Evolutionary conservation across 768 basidiomycete species (phyloP), one percentile per base, ranked within the genome.

Genomic region (Macrolepiota dolichaula): DNA sequence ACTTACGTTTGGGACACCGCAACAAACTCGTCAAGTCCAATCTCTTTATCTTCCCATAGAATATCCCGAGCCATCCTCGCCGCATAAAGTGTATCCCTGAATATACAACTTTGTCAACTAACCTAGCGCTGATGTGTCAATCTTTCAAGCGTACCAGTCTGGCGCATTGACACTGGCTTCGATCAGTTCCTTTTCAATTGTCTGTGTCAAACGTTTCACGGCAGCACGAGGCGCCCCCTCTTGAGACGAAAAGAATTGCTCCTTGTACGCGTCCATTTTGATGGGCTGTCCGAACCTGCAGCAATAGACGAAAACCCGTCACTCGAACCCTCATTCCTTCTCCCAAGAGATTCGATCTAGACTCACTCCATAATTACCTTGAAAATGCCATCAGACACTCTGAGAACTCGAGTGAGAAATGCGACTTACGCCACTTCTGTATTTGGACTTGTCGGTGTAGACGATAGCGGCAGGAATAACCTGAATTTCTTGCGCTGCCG

Each of bases 361-460:
- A 74, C 86, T 72, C 65, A 91, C 89, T 89, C 83, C 77, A 90
- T 83, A 63, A 91, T 84, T 56, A 86, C 89, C 88, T 90, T 50
- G 7, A 54, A 42, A 60, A 37, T 9, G 35, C 24, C 51, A 51
- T 54, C 24, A 49, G 47, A 10, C 10, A 49, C 19, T 24, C 13
- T 27, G 5, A 27, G 25, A 6, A 17, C 9, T 32, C 4, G 12
- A 24, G 42, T 51, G 13, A 61, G 29, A 62, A 46, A 57, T 62
- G 52, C 78, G 65, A 78, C 92, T 76, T 62, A 95, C 96, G 65
- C 85, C 76, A 70, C 94, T 96, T 63, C 96, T 82, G 71, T 98
- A 99, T 77, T 96, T 96, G 37, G 90, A 86, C 74, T 99, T 98
- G 77, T 98, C 88, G 59, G 92, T 94, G 73, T 98, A 98, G 13